phyloP scores from a whole-genome alignment of 169 alveolate genomes.

The Cryptosporidium ubiquitum region DNA sequence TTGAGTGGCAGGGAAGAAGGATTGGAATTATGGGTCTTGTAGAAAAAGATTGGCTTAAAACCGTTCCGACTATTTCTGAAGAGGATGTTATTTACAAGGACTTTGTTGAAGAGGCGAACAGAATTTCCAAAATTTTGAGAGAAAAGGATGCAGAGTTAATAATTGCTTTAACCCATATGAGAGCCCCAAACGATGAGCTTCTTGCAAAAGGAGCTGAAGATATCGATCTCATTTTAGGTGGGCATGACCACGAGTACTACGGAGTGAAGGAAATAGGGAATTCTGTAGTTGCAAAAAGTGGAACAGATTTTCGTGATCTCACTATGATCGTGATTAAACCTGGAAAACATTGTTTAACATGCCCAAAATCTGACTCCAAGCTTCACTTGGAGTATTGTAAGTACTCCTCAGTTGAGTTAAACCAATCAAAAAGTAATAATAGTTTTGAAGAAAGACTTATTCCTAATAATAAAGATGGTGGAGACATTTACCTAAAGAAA shows the following conservation, averaged over 20 bases:
- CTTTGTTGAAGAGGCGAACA: slow-evolving; percentile 82
- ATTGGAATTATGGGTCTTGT: slow-evolving; percentile 90
- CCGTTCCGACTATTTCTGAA: slow-evolving; percentile 83
- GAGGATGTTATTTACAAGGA: slow-evolving; percentile 85
- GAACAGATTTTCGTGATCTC: slow-evolving; percentile 88
- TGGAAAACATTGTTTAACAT: slow-evolving; percentile 65
- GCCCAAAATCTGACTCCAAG: slow-evolving; percentile 48
- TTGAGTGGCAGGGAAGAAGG: slow-evolving; percentile 82
- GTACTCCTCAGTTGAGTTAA: background rate
- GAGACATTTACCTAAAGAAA: slow-evolving; percentile 60
- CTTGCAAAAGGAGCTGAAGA: slow-evolving; percentile 84
- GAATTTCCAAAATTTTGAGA: slow-evolving; percentile 78
- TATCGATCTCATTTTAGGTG: slow-evolving; percentile 90
- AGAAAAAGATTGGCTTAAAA: slow-evolving; percentile 91
- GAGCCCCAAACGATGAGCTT: slow-evolving; percentile 88
- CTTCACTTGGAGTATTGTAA: slow-evolving; percentile 14
- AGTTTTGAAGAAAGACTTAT: background rate
- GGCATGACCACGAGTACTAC: slow-evolving; percentile 89
- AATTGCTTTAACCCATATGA: slow-evolving; percentile 92
- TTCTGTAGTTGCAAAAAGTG: slow-evolving; percentile 85
- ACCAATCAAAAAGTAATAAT: background rate
- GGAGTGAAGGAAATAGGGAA: slow-evolving; percentile 75
- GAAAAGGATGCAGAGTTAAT: slow-evolving; percentile 87
- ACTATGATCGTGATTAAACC: slow-evolving; percentile 81
- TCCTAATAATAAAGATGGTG: slow-evolving; percentile 53